Evolutionary conservation across 2,329 filamentous ascomycete genomes (phyloP), one percentile per base, ranked within the genome.

Genomic region (Aaosphaeria pasadenensis): DNA sequence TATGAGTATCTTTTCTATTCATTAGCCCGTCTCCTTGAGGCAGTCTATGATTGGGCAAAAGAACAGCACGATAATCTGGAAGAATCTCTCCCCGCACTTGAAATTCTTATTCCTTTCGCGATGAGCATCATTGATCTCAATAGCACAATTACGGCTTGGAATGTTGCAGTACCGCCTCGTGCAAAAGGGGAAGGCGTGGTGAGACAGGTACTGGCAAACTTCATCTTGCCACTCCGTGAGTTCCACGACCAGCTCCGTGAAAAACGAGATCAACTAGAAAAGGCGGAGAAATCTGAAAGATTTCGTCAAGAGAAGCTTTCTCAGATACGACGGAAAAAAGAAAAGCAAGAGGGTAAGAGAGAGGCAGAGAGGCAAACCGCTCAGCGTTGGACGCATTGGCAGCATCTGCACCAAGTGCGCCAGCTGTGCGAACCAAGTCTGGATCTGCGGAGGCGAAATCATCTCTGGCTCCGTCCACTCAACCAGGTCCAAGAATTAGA

Each of bases 401-500:
- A 63, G 9, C 42, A 58, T 36, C 53, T 69, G 0, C 64, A 70
- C 42, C 47, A 63, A 4, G 41, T 29, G 6, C 60, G 67, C 30
- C 53, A 63, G 52, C 40, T 50, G 11, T 62, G 52, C 29, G 66
- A 69, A 44, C 54, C 58, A 11, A 43, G 24, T 24, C 7, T 43
- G 2, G 55, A 63, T 35, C 29, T 42, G 5, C 7, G 9, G 4
- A 50, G 49, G 35, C 47, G 44, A 4, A 50, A 54, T n/a, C 42
- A 38, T 9, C 38, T 53, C 7, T 7, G 30, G n/a, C 31, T 49
- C n/a, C 43, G 62, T 5, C 52, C 50, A 6, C 43, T 56, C n/a
- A 50, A 59, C 17, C 1, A 50, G 4, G 33, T 36, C 33, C 57
- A 55, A 4, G 66, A 70, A 13, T 49, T 55, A 28, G 74, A 76